Evolutionary conservation across 202 grass and related monocot genomes (phyloP).

Genomic region (Tripidium arundinaceum): DNA sequence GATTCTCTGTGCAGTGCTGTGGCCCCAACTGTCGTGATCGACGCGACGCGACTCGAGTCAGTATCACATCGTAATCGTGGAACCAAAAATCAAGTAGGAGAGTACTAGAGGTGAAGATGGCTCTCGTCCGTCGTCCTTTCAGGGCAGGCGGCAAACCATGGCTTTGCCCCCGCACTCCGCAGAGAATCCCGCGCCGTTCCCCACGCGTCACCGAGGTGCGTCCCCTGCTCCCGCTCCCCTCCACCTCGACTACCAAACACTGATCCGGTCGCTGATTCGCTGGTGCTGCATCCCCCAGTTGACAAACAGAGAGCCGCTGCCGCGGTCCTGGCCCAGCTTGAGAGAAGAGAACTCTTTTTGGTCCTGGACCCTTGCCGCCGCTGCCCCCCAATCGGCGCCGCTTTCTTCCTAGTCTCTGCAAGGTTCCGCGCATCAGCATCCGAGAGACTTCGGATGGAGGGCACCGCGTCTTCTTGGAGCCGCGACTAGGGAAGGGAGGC

Average conservation of each 20-base stretch:
- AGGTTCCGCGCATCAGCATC: neutral
- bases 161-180: neutral
- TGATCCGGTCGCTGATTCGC: neutral
- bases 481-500: neutral
- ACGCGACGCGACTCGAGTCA: no score
- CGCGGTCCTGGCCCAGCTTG: neutral
- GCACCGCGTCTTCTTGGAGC: neutral
- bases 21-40: neutral
- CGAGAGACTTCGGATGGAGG: neutral
- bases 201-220: neutral
- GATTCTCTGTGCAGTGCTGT: no score
- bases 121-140: neutral
- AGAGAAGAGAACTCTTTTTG: neutral
- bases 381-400: neutral
- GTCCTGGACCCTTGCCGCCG: slow-evolving; percentile 1
- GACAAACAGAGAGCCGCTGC: neutral
- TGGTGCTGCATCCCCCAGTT: neutral
- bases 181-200: neutral
- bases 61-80: neutral
- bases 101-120: neutral
- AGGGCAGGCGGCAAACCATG: neutral
- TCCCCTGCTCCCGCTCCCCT: neutral
- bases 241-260: neutral
- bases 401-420: neutral
- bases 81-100: no score